Base-by-base conservation (phyloP, 106 monocot genomes). In the Apostasia ramifera region DNA sequence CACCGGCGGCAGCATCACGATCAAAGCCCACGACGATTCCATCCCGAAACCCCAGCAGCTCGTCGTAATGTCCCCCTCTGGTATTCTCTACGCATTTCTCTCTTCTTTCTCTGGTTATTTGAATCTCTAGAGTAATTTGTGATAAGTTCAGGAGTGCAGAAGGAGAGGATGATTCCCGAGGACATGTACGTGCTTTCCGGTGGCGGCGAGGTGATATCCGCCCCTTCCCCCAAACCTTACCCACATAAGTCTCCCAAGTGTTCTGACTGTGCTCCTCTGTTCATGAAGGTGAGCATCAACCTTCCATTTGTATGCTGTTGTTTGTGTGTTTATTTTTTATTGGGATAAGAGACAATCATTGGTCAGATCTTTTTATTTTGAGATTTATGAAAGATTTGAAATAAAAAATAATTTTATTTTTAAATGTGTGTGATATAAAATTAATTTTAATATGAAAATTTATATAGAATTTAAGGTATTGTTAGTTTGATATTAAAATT, bases 41-140 rank as follows among this genome's bases (percentile, higher is more conserved):
- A 66, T 98, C 51, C 79, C 90, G 15, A 87, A 78, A 55, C 59
- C 70, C 15, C 57, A 98, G 26, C 98, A 93, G 73, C 79, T 98
- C 76, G 88, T 98, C 78, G 90, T 98, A 78, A 98, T 98, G 98
- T 93, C 93, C 37, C 98, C 98, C 39, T 97, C 97, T 37, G 97
- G 97, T 92, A 52, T 38, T 45, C 39, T 8, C 39, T 26, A 26
- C 26, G 26, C 8, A 2, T 58, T 8, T 76, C 70, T 39, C 39
- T 64, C 69, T 2, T 63, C 40, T 47, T 44, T 11, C 13, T 38
- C 47, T 5, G 15, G 40, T 40, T 48, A 2, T 45, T 39, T 41
- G 12, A 62, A 44, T 13, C 26, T 1, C 46, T 65, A 26, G 48
- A 26, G 12, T n/a, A 4, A 47, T 40, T 53, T 47, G 44, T 48